Evolutionary conservation across 2,329 filamentous ascomycete genomes (phyloP), one percentile per base, ranked within the genome.

Genomic region (Hypoxylon sp.): DNA sequence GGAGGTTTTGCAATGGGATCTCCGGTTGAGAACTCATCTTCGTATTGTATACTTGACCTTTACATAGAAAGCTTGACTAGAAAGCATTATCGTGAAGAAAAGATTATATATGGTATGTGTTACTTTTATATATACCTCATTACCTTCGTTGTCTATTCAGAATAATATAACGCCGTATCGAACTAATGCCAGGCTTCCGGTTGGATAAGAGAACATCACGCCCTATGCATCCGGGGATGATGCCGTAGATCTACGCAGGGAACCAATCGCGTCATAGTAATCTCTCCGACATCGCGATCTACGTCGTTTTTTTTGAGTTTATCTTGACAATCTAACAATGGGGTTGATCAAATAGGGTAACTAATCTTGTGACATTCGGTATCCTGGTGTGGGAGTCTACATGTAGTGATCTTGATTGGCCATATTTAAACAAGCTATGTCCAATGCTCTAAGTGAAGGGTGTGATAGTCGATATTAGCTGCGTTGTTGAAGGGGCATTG

Each of bases 181-280:
- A 19, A 17, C 4, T 10, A 48, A 37, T 14, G 33, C 31, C 14
- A 59, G 13, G 48, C 14, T 59, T 50, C 61, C 35, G 37, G 54
- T 67, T 67, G 64, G 59, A 52, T 37, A 19, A 14, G 37, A 42
- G 1, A 39, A 35, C 13, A 22, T 24, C 35, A 52, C 65, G 65
- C 65, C 65, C 61, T 67, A 47, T 64, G 59, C 35, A 17, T 52
- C 37, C 57, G 46, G 19, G 37, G 44, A 47, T 59, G 64, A 68
- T 68, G 60, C 55, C 19, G 55, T 60, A 58, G 55, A 68, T 68
- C 60, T 53, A 37, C 29, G 9, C 31, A 35, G 33, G 22, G 51
- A 26, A 9, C 65, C 65, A 68, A 68, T 64, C 29, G 52, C 31
- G 17, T 47, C 9, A 22, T 53, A 17, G 44, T 13, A 60, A 57